Evolutionary conservation across 768 basidiomycete genomes (phyloP).

Genomic region (Suillus clintonianus): DNA sequence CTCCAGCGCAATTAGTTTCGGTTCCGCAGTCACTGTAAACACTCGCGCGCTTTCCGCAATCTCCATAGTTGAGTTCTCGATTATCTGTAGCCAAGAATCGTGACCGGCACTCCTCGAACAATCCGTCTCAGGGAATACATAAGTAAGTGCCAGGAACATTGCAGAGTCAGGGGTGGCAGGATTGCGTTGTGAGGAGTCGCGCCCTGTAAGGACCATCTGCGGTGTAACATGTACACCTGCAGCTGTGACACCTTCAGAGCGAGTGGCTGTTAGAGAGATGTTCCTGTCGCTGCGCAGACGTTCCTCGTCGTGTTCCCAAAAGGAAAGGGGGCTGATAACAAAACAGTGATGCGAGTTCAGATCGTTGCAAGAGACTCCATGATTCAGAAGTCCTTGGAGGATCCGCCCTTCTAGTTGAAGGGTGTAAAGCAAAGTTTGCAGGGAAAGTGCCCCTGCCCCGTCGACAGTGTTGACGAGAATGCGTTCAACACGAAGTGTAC

Average conservation of each 20-base stretch:
- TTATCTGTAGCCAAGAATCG: conserved; percentile 58
- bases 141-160: conserved; percentile 75
- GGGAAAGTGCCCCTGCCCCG: conserved; percentile 55
- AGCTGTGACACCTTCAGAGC: conserved; percentile 53
- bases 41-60: conserved; percentile 34
- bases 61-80: conserved; percentile 44
- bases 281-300: conserved; percentile 53
- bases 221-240: conserved; percentile 67
- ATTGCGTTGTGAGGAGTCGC: conserved; percentile 56
- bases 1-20: conserved; percentile 47
- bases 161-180: conserved; percentile 60
- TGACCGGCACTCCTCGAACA: conserved; percentile 68
- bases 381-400: conserved; percentile 44
- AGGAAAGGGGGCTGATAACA: conserved; percentile 70
- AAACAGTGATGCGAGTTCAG: conserved; percentile 58
- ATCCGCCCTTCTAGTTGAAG: conserved; percentile 63
- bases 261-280: conserved; percentile 60
- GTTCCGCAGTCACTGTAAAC: conserved; percentile 42
- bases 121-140: conserved; percentile 77
- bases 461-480: conserved; percentile 54
- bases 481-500: conserved; percentile 76
- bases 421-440: conserved; percentile 61
- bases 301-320: conserved; percentile 69
- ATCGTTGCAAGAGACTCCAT: conserved; percentile 55
- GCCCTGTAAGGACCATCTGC: conserved; percentile 76